phyloP scores from a whole-genome alignment of 139 green algal species.

The Chlorella sp. region DNA sequence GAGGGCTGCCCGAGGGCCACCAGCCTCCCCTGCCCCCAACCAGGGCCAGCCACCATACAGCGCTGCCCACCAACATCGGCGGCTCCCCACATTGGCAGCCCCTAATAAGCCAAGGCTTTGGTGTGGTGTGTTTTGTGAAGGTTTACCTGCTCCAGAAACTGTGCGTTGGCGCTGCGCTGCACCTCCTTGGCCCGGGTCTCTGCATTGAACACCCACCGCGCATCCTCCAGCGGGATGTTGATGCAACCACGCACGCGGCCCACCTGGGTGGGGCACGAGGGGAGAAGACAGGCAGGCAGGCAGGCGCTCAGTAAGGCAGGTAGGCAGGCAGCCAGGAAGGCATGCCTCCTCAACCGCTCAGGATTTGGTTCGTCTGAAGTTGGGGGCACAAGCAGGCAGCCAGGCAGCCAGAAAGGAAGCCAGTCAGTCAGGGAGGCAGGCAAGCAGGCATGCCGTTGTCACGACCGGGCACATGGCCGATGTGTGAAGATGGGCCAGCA shows the following conservation, averaged over 20 bases:
- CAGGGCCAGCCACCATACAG: not conserved
- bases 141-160: conserved; percentile 2
- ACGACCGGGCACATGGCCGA: too few species aligned
- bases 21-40: not conserved
- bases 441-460: too few species aligned
- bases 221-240: conserved; percentile 64
- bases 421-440: too few species aligned
- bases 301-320: too few species aligned
- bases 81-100: not conserved
- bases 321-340: too few species aligned
- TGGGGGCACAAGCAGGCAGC: too few species aligned
- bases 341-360: too few species aligned
- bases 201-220: not conserved
- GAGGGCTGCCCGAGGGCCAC: not conserved
- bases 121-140: not conserved
- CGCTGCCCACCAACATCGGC: not conserved
- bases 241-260: conserved; percentile 72
- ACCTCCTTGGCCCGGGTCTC: not conserved
- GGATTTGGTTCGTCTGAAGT: too few species aligned
- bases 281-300: not conserved
- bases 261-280: conserved; percentile 25
- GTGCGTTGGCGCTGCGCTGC: not conserved
- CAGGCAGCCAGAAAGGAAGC: too few species aligned
- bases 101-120: not conserved
- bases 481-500: too few species aligned